Evolutionary conservation across 179 eudicot genomes (phyloP).

Genomic region (Spinacia oleracea): DNA sequence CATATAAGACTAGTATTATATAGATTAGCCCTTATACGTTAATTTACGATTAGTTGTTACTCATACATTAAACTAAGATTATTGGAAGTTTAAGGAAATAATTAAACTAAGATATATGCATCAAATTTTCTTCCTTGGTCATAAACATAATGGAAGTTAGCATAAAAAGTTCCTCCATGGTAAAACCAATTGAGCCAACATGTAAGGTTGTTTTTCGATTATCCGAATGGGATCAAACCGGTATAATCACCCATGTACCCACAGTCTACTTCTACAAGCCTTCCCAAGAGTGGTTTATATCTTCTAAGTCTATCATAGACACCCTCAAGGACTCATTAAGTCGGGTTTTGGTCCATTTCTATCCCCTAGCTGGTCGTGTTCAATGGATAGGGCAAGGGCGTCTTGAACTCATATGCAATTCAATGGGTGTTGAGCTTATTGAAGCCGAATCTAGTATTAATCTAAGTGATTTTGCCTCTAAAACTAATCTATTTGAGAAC

Average conservation of each 20-base stretch:
- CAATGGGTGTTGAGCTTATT: constrained; percentile 33
- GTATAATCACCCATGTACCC: constrained; percentile 31
- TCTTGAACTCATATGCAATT: constrained; percentile 32
- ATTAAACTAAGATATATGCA: no score
- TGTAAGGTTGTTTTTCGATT: constrained; percentile 22
- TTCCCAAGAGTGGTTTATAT: constrained; percentile 22
- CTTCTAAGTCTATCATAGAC: constrained; percentile 21
- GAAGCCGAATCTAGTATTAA: constrained; percentile 34
- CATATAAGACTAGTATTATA: no score
- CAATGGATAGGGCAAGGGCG: constrained; percentile 34
- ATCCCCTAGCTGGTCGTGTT: constrained; percentile 38
- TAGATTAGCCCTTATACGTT: no score
- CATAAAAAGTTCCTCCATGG: constrained; percentile 14
- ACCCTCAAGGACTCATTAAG: constrained; percentile 33
- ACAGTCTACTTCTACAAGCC: constrained; percentile 34
- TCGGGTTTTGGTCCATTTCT: constrained; percentile 32
- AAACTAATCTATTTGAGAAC: constrained; percentile 25
- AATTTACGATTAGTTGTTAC: no score
- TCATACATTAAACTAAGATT: no score
- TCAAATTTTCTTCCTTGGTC: no score
- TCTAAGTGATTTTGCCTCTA: constrained; percentile 32
- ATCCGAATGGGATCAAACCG: constrained; percentile 37
- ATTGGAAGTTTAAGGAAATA: no score
- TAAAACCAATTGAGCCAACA: constrained; percentile 32
- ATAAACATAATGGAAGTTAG: constrained; percentile 20